Base-by-base conservation (phyloP, 2,329 filamentous ascomycete genomes). In the Raffaelea albimanens region DNA sequence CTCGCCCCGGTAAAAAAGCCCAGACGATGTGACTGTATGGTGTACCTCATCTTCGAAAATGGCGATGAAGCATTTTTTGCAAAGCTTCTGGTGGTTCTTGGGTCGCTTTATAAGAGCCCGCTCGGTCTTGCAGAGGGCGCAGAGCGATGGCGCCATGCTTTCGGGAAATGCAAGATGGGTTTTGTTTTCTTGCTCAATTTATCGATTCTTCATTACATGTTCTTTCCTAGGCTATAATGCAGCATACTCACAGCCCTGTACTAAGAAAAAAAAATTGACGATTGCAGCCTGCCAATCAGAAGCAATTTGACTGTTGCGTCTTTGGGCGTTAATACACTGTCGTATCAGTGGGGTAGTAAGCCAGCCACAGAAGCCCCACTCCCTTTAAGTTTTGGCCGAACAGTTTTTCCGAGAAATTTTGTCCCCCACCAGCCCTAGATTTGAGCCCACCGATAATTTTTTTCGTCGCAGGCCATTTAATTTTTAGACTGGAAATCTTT, bases 31-130 rank as follows among this genome's bases (percentile, higher is more conserved):
- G 58, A 98, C 95, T 4, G 93, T 97, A 60, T 95, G 85, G 63
- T 97, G 90, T 43, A 95, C 82, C 70, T 98, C 93, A 52, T 85
- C 80, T 65, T 98, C 93, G 61, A 98, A 98, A 41, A 93, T 76
- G 11, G 70, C 59, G 47, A 95, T 79, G 66, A 98, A 98, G 66
- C 93, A 98, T 4, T 73, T 66, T 58, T 86, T 89, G 75, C 93
- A 98, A 42, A 98, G 77, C 59, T 95, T 95, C 57, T 94, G 82
- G 58, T 94, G 82, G 60, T 97, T 95, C 65, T 97, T 97, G 1
- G 93, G 91, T 23, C 93, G 80, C 52, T 96, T 87, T 49, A 98
- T 93, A 19, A 95, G 77, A 5, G 93, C 91, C 50, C 90, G 80
- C 52, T 84, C 76, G 20, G 73, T 76, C 53, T 84, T 76, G 69